Percentiles rank a stretch among this genome's conserved stretches.
These are phyloP conservation scores for Thalassiosira hispida DNA, from an alignment of 352 stramenopile species.

Conservation along the genomic window DNA sequence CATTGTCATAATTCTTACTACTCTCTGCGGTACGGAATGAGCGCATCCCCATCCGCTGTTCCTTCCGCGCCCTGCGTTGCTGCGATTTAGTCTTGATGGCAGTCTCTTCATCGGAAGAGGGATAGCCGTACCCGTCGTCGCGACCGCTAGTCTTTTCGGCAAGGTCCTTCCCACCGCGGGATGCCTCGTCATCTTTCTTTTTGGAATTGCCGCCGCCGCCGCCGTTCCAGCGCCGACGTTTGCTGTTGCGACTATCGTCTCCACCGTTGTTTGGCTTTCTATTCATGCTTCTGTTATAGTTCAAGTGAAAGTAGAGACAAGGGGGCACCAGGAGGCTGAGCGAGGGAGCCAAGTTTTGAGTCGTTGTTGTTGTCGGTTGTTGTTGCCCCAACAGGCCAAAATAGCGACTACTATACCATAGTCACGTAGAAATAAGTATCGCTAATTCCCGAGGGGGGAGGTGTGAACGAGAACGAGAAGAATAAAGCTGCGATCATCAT, in stretches of 20 bases:
- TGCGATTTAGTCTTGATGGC: not conserved
- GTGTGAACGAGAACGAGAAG: too few relatives aligned
- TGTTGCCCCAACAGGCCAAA: too few relatives aligned
- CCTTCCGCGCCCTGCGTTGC: not conserved
- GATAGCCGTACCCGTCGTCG: conserved; percentile 37
- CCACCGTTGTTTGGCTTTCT: conserved; percentile 1
- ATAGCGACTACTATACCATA: too few relatives aligned
- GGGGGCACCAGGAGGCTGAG: too few relatives aligned
- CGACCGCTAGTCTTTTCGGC: conserved; percentile 21
- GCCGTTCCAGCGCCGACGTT: conserved; percentile 16
- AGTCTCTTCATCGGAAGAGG: conserved; percentile 16
- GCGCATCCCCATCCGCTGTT: conserved; percentile 7
- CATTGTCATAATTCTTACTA: not conserved
- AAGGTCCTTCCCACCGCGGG: conserved; percentile 12
- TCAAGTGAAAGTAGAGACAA: too few relatives aligned
- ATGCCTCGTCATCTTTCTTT: not conserved
- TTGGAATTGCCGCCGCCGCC: not conserved
- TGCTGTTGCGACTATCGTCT: conserved; percentile 5
- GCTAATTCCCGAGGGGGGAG: too few relatives aligned
- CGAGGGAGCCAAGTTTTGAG: too few relatives aligned
- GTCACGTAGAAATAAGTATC: too few relatives aligned
- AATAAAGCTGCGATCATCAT: not conserved
- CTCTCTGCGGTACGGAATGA: conserved; percentile 5
- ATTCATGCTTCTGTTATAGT: conserved; percentile 2
- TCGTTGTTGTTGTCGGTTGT: too few relatives aligned